Evolutionary conservation across 2,329 filamentous ascomycete genomes (phyloP).

Genomic region (Gyromitra esculenta): DNA sequence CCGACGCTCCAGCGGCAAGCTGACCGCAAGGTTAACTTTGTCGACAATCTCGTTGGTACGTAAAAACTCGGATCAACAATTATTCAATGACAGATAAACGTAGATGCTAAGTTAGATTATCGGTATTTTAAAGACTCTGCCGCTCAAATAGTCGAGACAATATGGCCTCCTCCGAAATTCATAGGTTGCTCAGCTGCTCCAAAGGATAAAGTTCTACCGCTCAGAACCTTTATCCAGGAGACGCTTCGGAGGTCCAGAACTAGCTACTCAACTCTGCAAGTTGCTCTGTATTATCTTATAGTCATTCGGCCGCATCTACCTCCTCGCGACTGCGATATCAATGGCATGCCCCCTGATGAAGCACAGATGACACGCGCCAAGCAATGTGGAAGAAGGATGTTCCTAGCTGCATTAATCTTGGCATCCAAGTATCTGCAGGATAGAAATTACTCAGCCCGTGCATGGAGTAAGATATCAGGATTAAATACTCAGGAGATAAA

Average conservation of each 20-base stretch:
- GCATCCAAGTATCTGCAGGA: constrained; percentile 98
- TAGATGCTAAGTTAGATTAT: constrained; percentile 54
- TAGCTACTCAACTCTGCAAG: constrained; percentile 96
- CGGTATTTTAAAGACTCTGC: constrained; percentile 76
- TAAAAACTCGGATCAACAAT: constrained; percentile 58
- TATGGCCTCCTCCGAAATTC: constrained; percentile 91
- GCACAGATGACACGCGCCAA: constrained; percentile 78
- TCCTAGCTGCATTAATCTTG: constrained; percentile 90
- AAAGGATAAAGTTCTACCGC: constrained; percentile 80
- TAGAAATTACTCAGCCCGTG: constrained; percentile 94
- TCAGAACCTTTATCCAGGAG: constrained; percentile 97
- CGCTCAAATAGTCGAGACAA: constrained; percentile 94
- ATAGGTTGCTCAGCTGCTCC: constrained; percentile 77
- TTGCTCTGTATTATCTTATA: constrained; percentile 94
- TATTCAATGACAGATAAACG: constrained; percentile 51
- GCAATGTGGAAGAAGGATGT: constrained; percentile 97
- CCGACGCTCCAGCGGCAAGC: constrained; percentile 84
- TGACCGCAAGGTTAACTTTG: constrained; percentile 93
- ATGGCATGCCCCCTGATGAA: constrained; percentile 82
- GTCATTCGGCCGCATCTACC: constrained; percentile 92
- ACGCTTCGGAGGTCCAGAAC: constrained; percentile 93
- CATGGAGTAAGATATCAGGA: constrained; percentile 99
- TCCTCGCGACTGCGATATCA: constrained; percentile 74
- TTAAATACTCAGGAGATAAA: constrained; percentile 93
- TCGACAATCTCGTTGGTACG: constrained; percentile 98